Evolutionary conservation across 2,329 filamentous ascomycete species (phyloP).

Genomic region (Cytospora paraplurivora): DNA sequence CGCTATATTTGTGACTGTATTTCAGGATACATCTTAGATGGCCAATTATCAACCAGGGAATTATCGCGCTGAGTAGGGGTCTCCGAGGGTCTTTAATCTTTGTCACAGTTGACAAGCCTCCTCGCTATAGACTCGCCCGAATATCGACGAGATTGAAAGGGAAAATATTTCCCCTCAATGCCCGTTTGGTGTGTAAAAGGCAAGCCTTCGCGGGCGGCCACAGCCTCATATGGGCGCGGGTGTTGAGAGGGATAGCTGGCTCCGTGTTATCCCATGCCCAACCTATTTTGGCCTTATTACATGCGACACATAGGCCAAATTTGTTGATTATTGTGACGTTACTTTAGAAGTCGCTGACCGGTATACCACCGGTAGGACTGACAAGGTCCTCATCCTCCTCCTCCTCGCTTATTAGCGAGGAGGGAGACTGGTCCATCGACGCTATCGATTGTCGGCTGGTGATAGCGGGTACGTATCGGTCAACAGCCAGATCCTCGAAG

Average conservation of each 20-base stretch:
- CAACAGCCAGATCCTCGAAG: conserved; percentile 29
- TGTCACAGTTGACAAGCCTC: neutral
- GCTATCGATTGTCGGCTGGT: neutral
- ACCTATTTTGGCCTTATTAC: neutral
- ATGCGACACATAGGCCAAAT: neutral
- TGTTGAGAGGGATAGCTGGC: neutral
- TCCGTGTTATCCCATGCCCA: neutral
- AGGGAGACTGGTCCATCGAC: neutral
- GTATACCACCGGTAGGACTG: neutral
- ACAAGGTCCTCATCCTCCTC: conserved; percentile 4
- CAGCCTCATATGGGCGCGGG: neutral
- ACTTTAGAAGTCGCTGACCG: neutral
- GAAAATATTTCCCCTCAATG: neutral
- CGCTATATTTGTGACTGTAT: neutral
- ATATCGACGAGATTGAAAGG: neutral
- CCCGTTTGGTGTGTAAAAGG: neutral
- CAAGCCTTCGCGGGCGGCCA: neutral
- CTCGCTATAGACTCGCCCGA: neutral
- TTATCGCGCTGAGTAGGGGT: neutral
- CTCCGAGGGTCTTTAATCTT: neutral
- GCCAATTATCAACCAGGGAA: neutral
- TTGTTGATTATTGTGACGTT: neutral
- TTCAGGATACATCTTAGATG: neutral
- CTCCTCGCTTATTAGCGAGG: conserved; percentile 4
- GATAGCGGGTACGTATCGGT: conserved; percentile 13